Evolutionary conservation across 1,284 basidiomycete genomes (phyloP).

Genomic region (Melampsora americana): DNA sequence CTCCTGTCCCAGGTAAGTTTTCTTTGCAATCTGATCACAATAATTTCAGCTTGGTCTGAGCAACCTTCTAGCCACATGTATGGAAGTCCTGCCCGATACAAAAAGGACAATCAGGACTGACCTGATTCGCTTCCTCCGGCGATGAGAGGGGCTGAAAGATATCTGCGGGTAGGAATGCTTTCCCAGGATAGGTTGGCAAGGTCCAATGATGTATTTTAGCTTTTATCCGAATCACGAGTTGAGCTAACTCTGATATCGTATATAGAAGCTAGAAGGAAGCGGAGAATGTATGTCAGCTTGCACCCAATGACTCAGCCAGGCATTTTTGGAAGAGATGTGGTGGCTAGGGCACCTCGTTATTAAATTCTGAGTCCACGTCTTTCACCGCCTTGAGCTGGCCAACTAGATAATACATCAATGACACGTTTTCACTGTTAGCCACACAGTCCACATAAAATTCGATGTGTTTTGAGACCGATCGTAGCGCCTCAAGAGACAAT

Average conservation of each 20-base stretch:
- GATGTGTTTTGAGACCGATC: conserved; percentile 68
- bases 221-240: conserved; percentile 73
- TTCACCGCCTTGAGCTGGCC: conserved; percentile 78
- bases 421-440: conserved; percentile 71
- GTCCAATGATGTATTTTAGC: conserved; percentile 71
- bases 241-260: conserved; percentile 79
- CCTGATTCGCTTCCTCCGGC: conserved; percentile 49
- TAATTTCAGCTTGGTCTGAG: neutral
- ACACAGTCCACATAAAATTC: conserved; percentile 80
- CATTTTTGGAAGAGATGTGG: too few species aligned
- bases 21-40: neutral
- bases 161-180: conserved; percentile 74
- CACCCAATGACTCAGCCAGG: neutral
- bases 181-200: conserved; percentile 73
- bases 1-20: conserved; percentile 27
- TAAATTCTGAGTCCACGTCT: conserved; percentile 66
- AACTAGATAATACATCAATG: conserved; percentile 77
- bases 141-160: conserved; percentile 61
- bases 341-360: conserved; percentile 64
- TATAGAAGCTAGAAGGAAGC: conserved; percentile 69
- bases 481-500: conserved; percentile 61
- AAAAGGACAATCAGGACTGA: conserved; percentile 26
- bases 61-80: neutral
- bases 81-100: neutral
- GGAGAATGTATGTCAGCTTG: neutral